A percentile compares a stretch with the other conserved stretches of the same genome.
Evolutionary conservation across 768 basidiomycete genomes (phyloP).

Genomic region (Boletus eberwhitei): DNA sequence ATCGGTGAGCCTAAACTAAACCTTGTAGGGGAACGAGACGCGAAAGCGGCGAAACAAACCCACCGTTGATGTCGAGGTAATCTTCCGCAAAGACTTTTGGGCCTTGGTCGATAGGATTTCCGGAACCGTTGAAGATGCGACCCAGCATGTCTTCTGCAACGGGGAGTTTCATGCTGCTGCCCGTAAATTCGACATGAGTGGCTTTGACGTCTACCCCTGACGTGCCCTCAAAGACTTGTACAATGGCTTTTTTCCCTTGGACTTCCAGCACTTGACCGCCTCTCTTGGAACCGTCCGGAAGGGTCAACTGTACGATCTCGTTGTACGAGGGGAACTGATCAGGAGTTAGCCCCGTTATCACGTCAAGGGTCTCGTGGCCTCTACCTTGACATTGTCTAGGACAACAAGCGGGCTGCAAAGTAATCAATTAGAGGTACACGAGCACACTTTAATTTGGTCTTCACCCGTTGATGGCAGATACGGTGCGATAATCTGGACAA

Average conservation of each 20-base stretch:
- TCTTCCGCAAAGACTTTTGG: constrained; percentile 99
- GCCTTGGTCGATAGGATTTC: constrained; percentile 96
- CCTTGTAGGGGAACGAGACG: constrained; percentile 12
- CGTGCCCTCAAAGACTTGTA: constrained; percentile 99
- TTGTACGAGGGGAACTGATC: constrained; percentile 93
- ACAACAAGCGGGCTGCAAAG: constrained; percentile 84
- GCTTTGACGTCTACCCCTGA: constrained; percentile 96
- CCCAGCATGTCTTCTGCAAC: constrained; percentile 99
- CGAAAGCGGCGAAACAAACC: constrained; percentile 25
- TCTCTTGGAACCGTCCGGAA: constrained; percentile 92
- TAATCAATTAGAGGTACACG: constrained; percentile 7
- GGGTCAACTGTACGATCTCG: constrained; percentile 93
- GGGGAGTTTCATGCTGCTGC: constrained; percentile 97
- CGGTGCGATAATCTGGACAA: constrained; percentile 87
- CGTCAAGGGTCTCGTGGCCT: constrained; percentile 16
- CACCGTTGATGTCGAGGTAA: constrained; percentile 98
- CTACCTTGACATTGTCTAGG: constrained; percentile 95
- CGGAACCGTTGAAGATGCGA: constrained; percentile 98
- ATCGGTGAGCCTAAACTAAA: constrained; percentile 81
- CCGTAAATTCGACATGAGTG: constrained; percentile 97
- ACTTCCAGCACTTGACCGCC: constrained; percentile 98
- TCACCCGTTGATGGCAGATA: constrained; percentile 96
- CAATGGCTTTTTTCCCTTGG: constrained; percentile 97
- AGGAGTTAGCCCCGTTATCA: constrained; percentile 11
- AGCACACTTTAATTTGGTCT: constrained; percentile 20